Percentiles rank a stretch among this genome's conserved stretches.
Conservation (phyloP, 257 asterid species). For the Eucommia ulmoides region DNA sequence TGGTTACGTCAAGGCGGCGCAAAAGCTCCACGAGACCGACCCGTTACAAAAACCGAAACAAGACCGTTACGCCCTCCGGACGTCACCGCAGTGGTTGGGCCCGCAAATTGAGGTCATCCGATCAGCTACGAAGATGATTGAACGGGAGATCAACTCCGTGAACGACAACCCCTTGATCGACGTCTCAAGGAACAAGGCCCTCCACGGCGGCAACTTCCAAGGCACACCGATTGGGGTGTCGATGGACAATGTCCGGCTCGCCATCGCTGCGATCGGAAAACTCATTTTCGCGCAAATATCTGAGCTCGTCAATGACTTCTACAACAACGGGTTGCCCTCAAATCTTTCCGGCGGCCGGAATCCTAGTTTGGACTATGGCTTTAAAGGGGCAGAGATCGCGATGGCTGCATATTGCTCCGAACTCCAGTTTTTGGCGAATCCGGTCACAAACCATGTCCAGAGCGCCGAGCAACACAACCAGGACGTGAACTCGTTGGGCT, state of each 20-base stretch:
- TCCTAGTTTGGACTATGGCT: slow-evolving; percentile 1
- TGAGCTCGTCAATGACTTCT: slow-evolving; percentile 1
- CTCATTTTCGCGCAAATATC: neutral
- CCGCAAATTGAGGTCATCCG: neutral
- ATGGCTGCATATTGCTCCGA: slow-evolving; percentile 2
- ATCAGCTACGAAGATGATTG: neutral
- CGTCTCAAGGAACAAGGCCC: slow-evolving; percentile 2
- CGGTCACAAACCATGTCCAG: slow-evolving; percentile 1
- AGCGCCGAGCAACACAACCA: slow-evolving; percentile 4
- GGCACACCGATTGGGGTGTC: neutral
- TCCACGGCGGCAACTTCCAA: neutral
- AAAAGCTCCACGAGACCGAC: neutral
- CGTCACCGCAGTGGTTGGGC: neutral
- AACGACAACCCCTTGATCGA: slow-evolving; percentile 1
- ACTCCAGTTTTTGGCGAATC: neutral
- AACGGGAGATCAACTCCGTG: slow-evolving; percentile 1
- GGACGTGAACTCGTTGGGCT: neutral
- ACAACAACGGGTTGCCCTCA: slow-evolving; percentile 1
- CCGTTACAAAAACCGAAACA: slow-evolving; percentile 1
- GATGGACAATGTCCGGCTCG: neutral
- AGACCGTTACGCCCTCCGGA: neutral
- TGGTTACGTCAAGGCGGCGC: neutral
- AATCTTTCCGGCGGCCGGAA: neutral
- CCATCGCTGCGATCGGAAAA: neutral
- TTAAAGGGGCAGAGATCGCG: neutral